Evolutionary conservation across 2,329 filamentous ascomycete species (phyloP).

Genomic region (Hysterium pulicare): DNA sequence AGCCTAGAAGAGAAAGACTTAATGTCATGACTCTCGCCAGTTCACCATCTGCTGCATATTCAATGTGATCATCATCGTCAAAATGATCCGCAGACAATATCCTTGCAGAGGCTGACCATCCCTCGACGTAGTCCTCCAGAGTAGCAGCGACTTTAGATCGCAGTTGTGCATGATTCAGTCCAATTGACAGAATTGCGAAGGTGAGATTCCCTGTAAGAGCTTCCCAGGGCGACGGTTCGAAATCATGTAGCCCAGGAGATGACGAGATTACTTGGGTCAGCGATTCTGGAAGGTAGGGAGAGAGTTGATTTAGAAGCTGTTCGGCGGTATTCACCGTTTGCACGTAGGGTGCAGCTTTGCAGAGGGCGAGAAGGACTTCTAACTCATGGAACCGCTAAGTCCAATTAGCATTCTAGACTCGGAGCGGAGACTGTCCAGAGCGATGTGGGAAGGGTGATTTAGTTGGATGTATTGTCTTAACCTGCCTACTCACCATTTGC

Average conservation of each 20-base stretch:
- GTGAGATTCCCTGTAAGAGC: constrained; percentile 75
- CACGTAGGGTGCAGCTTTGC: constrained; percentile 79
- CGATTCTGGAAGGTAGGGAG: constrained; percentile 81
- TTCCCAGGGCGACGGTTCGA: constrained; percentile 88
- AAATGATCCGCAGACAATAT: constrained; percentile 52
- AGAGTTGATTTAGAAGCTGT: constrained; percentile 73
- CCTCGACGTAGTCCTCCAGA: constrained; percentile 69
- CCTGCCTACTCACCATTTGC: constrained; percentile 34
- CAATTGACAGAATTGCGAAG: constrained; percentile 76
- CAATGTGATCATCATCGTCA: constrained; percentile 55
- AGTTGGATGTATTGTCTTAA: too few species aligned
- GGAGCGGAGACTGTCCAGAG: too few species aligned
- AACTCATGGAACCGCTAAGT: constrained; percentile 79
- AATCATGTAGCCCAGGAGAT: constrained; percentile 76
- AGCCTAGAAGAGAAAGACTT: constrained; percentile 82
- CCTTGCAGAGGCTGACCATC: constrained; percentile 63
- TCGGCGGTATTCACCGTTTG: constrained; percentile 69
- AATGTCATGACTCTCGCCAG: constrained; percentile 67
- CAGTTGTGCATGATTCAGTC: constrained; percentile 67
- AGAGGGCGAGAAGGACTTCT: constrained; percentile 85
- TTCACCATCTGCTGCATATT: constrained; percentile 48
- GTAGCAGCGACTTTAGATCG: constrained; percentile 63
- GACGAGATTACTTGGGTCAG: constrained; percentile 73
- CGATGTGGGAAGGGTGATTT: too few species aligned
- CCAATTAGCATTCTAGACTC: too few species aligned